Evolutionary conservation across 306 rosid genomes (phyloP).

Genomic region (Mucuna pruriens): DNA sequence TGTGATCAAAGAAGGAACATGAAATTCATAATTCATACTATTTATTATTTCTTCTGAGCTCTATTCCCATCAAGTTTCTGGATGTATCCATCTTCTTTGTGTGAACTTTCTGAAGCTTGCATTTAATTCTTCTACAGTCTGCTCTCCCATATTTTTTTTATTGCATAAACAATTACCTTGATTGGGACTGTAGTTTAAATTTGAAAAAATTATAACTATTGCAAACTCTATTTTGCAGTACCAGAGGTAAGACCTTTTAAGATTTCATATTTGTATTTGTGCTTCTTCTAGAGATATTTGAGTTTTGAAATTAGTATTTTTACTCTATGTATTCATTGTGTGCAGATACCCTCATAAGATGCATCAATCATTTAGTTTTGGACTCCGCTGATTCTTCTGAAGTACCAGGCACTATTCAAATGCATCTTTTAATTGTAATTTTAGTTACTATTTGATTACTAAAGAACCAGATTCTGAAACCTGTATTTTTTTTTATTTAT

Average conservation of each 20-base stretch:
- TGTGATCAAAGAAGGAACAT: neutral
- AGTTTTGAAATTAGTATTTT: slow-evolving; percentile 52
- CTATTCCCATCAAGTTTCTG: neutral
- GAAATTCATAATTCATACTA: neutral
- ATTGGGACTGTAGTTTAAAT: neutral
- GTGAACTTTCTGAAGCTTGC: neutral
- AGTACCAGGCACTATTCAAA: slow-evolving; percentile 77
- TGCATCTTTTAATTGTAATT: slow-evolving; percentile 67
- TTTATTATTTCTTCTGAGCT: neutral
- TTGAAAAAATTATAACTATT: slow-evolving; percentile 3
- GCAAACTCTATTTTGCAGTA: slow-evolving; percentile 43
- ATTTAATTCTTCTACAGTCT: neutral
- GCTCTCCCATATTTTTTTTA: neutral
- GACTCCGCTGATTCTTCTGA: slow-evolving; percentile 88
- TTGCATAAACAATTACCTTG: neutral
- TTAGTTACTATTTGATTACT: slow-evolving; percentile 50
- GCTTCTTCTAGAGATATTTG: slow-evolving; percentile 30
- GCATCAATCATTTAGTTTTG: slow-evolving; percentile 79
- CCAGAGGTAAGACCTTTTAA: slow-evolving; percentile 41
- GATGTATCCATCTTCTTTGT: neutral
- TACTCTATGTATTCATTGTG: slow-evolving; percentile 64
- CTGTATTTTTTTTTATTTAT: slow-evolving; percentile 48
- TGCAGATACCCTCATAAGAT: slow-evolving; percentile 82
- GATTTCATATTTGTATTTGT: slow-evolving; percentile 17
- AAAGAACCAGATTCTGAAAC: slow-evolving; percentile 59